Evolutionary conservation across 1,139 yeast species (phyloP).

Genomic region (Geotrichum fermentans): DNA sequence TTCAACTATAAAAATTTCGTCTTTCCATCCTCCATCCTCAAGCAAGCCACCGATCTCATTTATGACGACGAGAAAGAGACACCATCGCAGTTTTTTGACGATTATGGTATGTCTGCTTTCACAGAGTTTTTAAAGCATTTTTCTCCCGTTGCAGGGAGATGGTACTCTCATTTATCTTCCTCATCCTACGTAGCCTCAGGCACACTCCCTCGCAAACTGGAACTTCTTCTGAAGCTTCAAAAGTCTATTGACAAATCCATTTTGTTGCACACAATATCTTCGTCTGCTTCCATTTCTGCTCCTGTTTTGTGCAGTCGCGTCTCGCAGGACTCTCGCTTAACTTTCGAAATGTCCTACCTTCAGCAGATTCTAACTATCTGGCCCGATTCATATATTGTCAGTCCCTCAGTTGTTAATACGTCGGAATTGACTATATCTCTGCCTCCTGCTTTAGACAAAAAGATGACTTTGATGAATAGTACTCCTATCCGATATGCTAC

Average conservation of each 20-base stretch:
- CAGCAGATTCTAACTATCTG: conserved; percentile 30
- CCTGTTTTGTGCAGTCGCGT: conserved; percentile 23
- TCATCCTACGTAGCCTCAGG: neutral
- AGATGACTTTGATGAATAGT: conserved; percentile 8
- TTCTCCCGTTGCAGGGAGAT: conserved; percentile 7
- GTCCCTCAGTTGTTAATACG: conserved; percentile 9
- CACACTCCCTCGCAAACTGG: conserved; percentile 16
- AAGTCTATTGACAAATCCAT: conserved; percentile 19
- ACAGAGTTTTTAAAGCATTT: conserved; percentile 1
- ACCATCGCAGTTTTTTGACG: conserved; percentile 13
- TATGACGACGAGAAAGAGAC: conserved; percentile 5
- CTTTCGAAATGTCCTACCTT: conserved; percentile 26
- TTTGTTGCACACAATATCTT: conserved; percentile 18
- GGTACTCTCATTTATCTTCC: conserved; percentile 14
- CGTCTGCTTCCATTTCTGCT: conserved; percentile 23
- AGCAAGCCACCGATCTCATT: neutral
- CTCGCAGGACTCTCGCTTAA: conserved; percentile 25
- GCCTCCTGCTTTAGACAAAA: conserved; percentile 2
- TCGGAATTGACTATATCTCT: conserved; percentile 10
- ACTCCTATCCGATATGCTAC: conserved; percentile 4
- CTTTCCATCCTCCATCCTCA: conserved; percentile 9
- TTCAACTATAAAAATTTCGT: conserved; percentile 14
- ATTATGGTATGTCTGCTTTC: conserved; percentile 17
- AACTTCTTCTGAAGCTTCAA: conserved; percentile 9
- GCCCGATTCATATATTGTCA: conserved; percentile 28